These are phyloP conservation scores for Flaveria bidentis DNA, from an alignment of 129 eudicot species.

Conservation along the genomic window DNA sequence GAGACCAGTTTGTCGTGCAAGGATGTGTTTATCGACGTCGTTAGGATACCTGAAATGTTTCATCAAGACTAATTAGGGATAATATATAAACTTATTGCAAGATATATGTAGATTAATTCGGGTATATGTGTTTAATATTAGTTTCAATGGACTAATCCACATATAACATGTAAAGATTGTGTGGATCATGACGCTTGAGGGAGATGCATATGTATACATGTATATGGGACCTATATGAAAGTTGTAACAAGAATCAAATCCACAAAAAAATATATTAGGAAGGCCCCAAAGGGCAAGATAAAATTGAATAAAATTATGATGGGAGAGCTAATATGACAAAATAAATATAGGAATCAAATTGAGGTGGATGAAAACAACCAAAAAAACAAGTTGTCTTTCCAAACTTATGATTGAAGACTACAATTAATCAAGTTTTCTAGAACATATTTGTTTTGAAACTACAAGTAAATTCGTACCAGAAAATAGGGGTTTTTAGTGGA, in stretches of 20 bases:
- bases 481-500: background rate
- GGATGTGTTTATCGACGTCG: conserved; percentile 88
- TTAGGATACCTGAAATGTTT: conserved; percentile 81
- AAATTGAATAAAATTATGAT: conserved; percentile 32
- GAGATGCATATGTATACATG: conserved; percentile 34
- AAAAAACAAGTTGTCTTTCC: conserved; percentile 39
- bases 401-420: conserved; percentile 40
- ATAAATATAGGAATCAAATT: conserved; percentile 46
- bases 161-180: conserved; percentile 32
- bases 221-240: conserved; percentile 47
- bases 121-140: background rate
- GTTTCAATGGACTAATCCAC: conserved; percentile 18
- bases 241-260: conserved; percentile 58
- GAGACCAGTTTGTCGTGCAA: conserved; percentile 97
- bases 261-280: conserved; percentile 44
- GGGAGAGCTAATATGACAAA: conserved; percentile 44
- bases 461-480: background rate
- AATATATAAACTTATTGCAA: background rate
- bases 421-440: conserved; percentile 6
- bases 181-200: conserved; percentile 37
- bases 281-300: conserved; percentile 40
- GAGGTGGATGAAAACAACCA: conserved; percentile 46
- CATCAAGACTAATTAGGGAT: conserved; percentile 10
- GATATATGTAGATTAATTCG: background rate
- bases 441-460: background rate